Conservation (phyloP, 495 filamentous ascomycete genomes). For the Aspergillus ellipticus region DNA sequence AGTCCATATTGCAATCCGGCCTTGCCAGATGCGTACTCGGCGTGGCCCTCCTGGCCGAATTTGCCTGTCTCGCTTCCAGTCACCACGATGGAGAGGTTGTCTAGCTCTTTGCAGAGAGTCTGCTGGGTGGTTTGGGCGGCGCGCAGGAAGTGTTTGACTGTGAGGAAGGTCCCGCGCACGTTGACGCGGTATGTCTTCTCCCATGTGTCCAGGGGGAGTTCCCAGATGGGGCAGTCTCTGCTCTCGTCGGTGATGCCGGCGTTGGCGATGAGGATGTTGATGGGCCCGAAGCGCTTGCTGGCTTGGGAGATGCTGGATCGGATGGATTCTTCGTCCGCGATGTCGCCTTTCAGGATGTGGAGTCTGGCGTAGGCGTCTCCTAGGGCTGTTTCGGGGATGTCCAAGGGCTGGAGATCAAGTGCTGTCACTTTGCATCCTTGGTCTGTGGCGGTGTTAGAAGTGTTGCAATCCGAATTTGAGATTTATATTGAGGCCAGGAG, state of each 20-base stretch:
- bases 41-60: slow-evolving; percentile 49
- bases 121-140: slow-evolving; percentile 33
- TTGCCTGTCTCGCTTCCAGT: slow-evolving; percentile 49
- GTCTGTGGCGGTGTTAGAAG: slow-evolving; percentile 29
- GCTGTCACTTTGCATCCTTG: slow-evolving; percentile 53
- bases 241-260: slow-evolving; percentile 47
- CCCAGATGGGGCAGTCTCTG: slow-evolving; percentile 47
- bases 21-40: slow-evolving; percentile 50
- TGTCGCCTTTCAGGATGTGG: slow-evolving; percentile 41
- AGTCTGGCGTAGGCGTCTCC: slow-evolving; percentile 28
- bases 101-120: slow-evolving; percentile 30
- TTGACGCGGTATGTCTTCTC: slow-evolving; percentile 49
- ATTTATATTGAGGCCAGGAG: too few species aligned
- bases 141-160: slow-evolving; percentile 55
- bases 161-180: slow-evolving; percentile 51
- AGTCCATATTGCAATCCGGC: slow-evolving; percentile 53
- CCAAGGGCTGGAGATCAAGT: slow-evolving; percentile 37
- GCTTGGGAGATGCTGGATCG: slow-evolving; percentile 39
- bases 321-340: slow-evolving; percentile 46
- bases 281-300: slow-evolving; percentile 44
- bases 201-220: slow-evolving; percentile 49
- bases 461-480: neutral
- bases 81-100: slow-evolving; percentile 53
- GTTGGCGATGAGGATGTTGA: slow-evolving; percentile 52
- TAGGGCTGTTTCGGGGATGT: slow-evolving; percentile 19